Evolutionary conservation across 768 basidiomycete species (phyloP), one percentile per base, ranked within the genome.

Genomic region (Amanita subjunquillea): DNA sequence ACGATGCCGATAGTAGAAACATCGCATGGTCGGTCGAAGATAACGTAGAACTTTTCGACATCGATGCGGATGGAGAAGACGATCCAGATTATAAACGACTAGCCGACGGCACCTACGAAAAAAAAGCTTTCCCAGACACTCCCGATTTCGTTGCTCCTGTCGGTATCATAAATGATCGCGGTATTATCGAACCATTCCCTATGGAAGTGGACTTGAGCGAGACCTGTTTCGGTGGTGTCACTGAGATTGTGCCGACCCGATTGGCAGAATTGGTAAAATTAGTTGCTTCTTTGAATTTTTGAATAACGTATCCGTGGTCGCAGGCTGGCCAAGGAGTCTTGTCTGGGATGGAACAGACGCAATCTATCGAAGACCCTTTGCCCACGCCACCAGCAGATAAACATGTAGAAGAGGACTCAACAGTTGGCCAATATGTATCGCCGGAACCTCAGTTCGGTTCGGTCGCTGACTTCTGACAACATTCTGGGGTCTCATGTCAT

Each of bases 1-100:
- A 72, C 56, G 88, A 90, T 54, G 86, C 87, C 2, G 60, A 71
- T 29, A 64, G 69, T 9, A 75, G 89, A 54, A 79, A 74, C 44
- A 65, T 89, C 23, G 77, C 82, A 7, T 91, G 87, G 87, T 73
- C 78, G 20, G 74, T 66, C 6, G 78, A 79, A 55, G 68, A 69
- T 54, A 75, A 74, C 10, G 78, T 82, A 37, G 72, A 70, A 20
- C 63, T 67, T 3, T 58, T 65, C 17, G 82, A 81, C 50, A 58
- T 61, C 12, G 84, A 87, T 60, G 82, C 79, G 6, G 74, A 79
- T 9, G 79, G 79, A 7, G 83, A 85, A 48, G 76, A 76, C 23
- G 80, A 82, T 57, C 69, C 72, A 0, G 77, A 77, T 36, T 75
- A 71, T 55, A 56, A 64, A 36, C 56, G 51, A 37, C 63, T 63